These are phyloP conservation scores for Boeremia exigua DNA, from an alignment of 2,329 filamentous ascomycete genomes.

Conservation along the genomic window DNA sequence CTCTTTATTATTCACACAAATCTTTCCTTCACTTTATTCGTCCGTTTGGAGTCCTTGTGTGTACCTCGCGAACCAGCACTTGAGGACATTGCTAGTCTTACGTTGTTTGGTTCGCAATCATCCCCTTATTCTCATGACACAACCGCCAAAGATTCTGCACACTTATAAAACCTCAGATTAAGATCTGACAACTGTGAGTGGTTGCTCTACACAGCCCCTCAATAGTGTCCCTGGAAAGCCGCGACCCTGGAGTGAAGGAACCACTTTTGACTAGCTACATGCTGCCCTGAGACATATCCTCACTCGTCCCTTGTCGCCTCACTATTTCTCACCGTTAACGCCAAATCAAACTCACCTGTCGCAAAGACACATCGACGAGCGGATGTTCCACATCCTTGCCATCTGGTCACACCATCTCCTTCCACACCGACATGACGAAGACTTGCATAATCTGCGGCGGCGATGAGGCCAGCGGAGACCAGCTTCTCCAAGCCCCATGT, in stretches of 20 bases:
- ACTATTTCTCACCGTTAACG: not conserved
- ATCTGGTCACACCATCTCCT: not conserved
- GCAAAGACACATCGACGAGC: not conserved
- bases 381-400: not conserved
- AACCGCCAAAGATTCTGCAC: not conserved
- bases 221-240: not conserved
- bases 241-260: not conserved
- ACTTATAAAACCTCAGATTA: not conserved
- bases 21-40: not conserved
- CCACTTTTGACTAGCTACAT: not conserved
- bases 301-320: not conserved
- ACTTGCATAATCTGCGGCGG: conserved; percentile 34
- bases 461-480: conserved; percentile 22
- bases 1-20: not conserved
- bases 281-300: not conserved
- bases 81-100: not conserved
- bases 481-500: conserved; percentile 30
- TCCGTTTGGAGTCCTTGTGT: not conserved
- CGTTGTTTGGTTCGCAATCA: not conserved
- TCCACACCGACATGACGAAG: conserved; percentile 15
- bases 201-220: not conserved
- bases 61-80: too few species aligned
- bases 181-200: not conserved
- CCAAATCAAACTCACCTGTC: not conserved
- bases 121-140: not conserved